Base-by-base conservation (phyloP, 2,329 filamentous ascomycete genomes). In the Aspergillus aculeatinus region DNA sequence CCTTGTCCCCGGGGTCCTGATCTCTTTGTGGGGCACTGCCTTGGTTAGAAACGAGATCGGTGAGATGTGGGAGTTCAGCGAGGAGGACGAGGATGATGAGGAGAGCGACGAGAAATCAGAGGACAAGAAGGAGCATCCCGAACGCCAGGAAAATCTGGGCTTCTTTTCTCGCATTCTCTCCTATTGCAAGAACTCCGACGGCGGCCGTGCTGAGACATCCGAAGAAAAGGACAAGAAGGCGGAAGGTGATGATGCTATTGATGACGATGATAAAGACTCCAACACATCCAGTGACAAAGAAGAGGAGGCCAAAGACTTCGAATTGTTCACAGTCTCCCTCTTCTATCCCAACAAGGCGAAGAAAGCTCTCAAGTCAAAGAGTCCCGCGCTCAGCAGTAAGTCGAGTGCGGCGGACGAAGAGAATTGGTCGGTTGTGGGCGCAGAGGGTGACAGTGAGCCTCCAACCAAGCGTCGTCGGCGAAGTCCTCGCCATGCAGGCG, bases 1-100 rank as follows among this genome's bases (percentile, higher is more conserved):
- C 72, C 85, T 99, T 6, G 95, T 98, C 0, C 94, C 94, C 0
- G 89, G 90, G 0, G 91, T 98, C 0, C 78, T 97, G 5, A 81
- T 84, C 1, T 84, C 88, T 1, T 72, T 95, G 1, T 96, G 91
- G 89, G 75, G 87, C 3, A 95, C 90, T 2, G 94, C 89, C 0
- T 67, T 87, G 4, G 72, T 83, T 19, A 85, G 87, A 11, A 89
- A 92, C 2, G 92, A 98, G 70, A 64, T 94, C 2, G 81, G 80
- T 54, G 76, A 87, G 48, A 89, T 98, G 85, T 96, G 90, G 89
- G 80, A 81, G 2, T 98, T 93, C 71, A 92, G 87, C 0, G 94
- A 98, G 48, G 78, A 80, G 19, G 80, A 78, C 19, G 81, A 81
- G 39, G 72, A 72, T 21, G 70, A 73, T 2, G 68, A 70, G 23